A percentile compares a stretch with the other conserved stretches of the same genome.
Conservation (phyloP, 140 eudicot genomes). For the Senecio squalidus region DNA sequence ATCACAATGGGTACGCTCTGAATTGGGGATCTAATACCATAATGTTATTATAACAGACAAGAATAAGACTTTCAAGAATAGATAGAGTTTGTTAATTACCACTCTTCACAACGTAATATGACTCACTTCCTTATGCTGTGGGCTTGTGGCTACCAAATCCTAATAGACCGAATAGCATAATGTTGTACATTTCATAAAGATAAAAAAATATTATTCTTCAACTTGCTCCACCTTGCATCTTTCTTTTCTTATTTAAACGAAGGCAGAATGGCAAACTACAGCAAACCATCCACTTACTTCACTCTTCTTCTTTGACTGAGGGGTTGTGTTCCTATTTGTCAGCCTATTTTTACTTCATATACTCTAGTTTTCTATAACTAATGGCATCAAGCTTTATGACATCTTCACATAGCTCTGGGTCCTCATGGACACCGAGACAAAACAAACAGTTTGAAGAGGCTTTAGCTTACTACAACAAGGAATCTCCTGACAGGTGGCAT, state of each 20-base stretch:
- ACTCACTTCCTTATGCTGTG: slow-evolving; percentile 20
- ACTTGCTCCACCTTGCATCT: slow-evolving; percentile 39
- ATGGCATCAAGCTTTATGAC: slow-evolving; percentile 74
- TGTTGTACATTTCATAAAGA: slow-evolving; percentile 20
- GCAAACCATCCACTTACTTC: slow-evolving; percentile 43
- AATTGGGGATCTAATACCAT: slow-evolving; percentile 51
- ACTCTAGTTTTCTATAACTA: slow-evolving; percentile 12
- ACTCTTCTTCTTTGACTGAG: slow-evolving; percentile 42
- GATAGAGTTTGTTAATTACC: slow-evolving; percentile 29
- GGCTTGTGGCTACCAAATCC: slow-evolving; percentile 27
- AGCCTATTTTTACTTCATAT: not conserved
- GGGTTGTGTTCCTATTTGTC: slow-evolving; percentile 15
- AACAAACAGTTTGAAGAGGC: slow-evolving; percentile 93
- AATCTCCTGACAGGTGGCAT: slow-evolving; percentile 81
- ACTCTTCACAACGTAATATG: slow-evolving; percentile 14
- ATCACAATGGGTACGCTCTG: slow-evolving; percentile 44
- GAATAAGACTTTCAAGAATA: slow-evolving; percentile 41
- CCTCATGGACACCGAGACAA: slow-evolving; percentile 74
- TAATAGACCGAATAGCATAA: slow-evolving; percentile 36
- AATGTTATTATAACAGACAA: slow-evolving; percentile 48
- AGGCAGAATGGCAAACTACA: slow-evolving; percentile 33
- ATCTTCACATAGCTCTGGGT: slow-evolving; percentile 52
- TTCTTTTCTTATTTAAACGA: slow-evolving; percentile 40
- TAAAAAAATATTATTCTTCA: slow-evolving; percentile 44
- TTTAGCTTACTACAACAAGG: slow-evolving; percentile 67